Conservation (phyloP, 2,329 filamentous ascomycete genomes). For the Fusarium nurragi region DNA sequence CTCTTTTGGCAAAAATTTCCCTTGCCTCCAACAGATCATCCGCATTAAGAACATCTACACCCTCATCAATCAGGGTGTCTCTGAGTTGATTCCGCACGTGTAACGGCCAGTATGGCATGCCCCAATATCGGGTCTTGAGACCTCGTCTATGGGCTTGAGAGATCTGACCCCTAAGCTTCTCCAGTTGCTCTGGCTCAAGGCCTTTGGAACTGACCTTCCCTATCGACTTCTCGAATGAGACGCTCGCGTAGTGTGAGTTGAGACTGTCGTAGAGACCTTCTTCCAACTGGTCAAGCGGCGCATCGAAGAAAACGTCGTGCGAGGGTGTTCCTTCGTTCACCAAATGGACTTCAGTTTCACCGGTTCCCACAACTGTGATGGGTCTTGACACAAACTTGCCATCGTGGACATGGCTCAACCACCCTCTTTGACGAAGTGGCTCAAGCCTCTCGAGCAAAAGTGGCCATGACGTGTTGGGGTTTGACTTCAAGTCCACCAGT, state of each 20-base stretch:
- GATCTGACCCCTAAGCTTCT: conserved; percentile 57
- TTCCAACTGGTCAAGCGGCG: conserved; percentile 61
- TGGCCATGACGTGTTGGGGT: conserved; percentile 38
- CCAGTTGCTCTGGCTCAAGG: conserved; percentile 57
- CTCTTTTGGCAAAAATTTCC: conserved; percentile 17
- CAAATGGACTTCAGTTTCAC: conserved; percentile 49
- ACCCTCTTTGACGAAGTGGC: conserved; percentile 67
- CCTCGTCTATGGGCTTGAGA: conserved; percentile 61
- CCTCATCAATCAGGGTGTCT: conserved; percentile 63
- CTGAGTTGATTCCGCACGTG: conserved; percentile 64
- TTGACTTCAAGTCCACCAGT: conserved; percentile 75
- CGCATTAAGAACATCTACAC: conserved; percentile 69
- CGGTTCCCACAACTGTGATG: conserved; percentile 75
- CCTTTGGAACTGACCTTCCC: conserved; percentile 59
- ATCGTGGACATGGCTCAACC: conserved; percentile 63
- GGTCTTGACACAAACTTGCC: conserved; percentile 62
- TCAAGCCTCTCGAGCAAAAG: conserved; percentile 54
- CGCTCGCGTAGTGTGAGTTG: conserved; percentile 75
- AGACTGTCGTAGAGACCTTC: conserved; percentile 54
- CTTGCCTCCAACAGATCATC: conserved; percentile 62
- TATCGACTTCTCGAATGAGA: conserved; percentile 63
- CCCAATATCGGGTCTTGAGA: conserved; percentile 69
- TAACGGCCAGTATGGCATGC: conserved; percentile 66
- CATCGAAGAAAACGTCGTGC: conserved; percentile 73
- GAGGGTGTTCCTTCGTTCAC: conserved; percentile 34